Percentiles rank a stretch among this genome's conserved stretches.
phyloP scores from a whole-genome alignment of 768 basidiomycete genomes.

The Amanita rubescens region DNA sequence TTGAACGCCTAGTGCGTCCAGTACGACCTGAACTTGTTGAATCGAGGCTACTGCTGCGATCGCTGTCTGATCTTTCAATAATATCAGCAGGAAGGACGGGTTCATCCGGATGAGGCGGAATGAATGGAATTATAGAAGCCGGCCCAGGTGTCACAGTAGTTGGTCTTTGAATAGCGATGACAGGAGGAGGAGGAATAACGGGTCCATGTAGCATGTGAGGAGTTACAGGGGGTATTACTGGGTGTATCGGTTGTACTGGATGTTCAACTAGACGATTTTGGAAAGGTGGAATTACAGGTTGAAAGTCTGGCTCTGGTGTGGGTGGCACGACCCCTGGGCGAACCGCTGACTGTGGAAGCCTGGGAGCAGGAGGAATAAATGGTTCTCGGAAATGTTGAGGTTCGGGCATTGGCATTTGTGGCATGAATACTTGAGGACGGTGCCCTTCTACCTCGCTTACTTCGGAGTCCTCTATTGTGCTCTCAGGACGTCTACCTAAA shows the following conservation, averaged over 20 bases:
- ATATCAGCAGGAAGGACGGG: slow-evolving; percentile 3
- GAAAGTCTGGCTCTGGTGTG: slow-evolving; percentile 6
- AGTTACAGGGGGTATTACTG: background rate
- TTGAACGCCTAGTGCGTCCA: background rate
- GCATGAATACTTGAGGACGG: slow-evolving; percentile 4
- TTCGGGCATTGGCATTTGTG: slow-evolving; percentile 5
- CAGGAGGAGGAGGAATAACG: background rate
- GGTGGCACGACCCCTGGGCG: slow-evolving; percentile 6
- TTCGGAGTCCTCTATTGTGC: slow-evolving; percentile 5
- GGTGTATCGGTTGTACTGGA: background rate
- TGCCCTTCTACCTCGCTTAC: slow-evolving; percentile 1
- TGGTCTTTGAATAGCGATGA: background rate
- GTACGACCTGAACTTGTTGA: slow-evolving; percentile 7
- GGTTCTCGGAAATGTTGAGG: slow-evolving; percentile 2
- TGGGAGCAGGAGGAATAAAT: background rate
- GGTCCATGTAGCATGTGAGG: background rate
- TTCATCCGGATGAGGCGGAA: slow-evolving; percentile 3
- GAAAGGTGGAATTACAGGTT: background rate
- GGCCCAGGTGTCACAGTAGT: background rate
- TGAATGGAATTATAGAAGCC: background rate
- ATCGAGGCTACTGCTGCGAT: slow-evolving; percentile 8
- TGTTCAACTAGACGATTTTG: background rate
- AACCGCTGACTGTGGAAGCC: background rate
- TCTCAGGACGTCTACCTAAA: background rate
- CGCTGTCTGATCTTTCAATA: slow-evolving; percentile 7